Evolutionary conservation across 805 yeast species (phyloP).

Genomic region (Candida schatavii): DNA sequence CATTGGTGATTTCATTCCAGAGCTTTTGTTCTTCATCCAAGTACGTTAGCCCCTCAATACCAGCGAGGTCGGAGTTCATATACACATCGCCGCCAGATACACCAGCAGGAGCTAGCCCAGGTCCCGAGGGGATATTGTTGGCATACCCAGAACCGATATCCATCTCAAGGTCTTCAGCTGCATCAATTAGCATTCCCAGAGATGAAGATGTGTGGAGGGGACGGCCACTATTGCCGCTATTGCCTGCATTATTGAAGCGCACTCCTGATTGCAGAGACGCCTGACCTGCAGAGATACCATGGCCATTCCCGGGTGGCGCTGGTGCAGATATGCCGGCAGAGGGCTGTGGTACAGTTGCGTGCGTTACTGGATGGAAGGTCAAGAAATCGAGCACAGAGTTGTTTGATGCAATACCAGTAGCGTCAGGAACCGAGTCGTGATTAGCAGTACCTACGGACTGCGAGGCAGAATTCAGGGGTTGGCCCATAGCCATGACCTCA

Average conservation of each 20-base stretch:
- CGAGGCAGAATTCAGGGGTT: background rate
- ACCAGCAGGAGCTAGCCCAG: background rate
- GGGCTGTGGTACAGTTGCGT: too few species aligned
- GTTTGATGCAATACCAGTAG: background rate
- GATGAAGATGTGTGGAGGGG: background rate
- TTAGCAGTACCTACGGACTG: background rate
- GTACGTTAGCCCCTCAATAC: conserved; percentile 42
- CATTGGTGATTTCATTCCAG: conserved; percentile 77
- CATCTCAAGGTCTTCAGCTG: background rate
- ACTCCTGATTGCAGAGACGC: background rate
- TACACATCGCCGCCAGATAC: conserved; percentile 26
- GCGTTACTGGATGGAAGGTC: background rate
- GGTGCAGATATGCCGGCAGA: too few species aligned
- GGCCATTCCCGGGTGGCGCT: background rate
- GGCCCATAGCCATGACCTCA: background rate
- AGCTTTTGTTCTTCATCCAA: conserved; percentile 47
- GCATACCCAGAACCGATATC: background rate
- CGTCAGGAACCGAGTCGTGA: background rate
- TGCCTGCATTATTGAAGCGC: background rate
- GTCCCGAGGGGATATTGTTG: background rate
- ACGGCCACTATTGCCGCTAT: background rate
- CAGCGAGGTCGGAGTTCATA: conserved; percentile 35
- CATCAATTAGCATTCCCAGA: background rate
- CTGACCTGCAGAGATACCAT: background rate
- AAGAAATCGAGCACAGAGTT: background rate